Conservation (phyloP, 305 asterid species). For the Fraxinus baroniana region DNA sequence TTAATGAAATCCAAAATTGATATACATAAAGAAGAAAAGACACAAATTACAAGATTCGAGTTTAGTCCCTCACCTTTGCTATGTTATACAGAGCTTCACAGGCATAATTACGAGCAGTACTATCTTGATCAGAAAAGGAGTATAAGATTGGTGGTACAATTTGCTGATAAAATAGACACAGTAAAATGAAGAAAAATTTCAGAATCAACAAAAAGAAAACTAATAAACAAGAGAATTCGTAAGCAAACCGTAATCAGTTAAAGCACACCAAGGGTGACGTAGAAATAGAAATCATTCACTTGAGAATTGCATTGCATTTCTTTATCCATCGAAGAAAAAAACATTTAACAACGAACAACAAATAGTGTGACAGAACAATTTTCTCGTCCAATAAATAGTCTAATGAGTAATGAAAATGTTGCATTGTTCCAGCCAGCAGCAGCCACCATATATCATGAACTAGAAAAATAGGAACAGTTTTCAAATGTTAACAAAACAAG, state of each 20-base stretch:
- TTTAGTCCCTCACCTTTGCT: slow-evolving; percentile 67
- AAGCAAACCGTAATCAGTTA: slow-evolving; percentile 3
- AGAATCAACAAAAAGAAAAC: slow-evolving; percentile 17
- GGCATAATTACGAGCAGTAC: slow-evolving; percentile 97
- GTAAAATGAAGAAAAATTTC: slow-evolving; percentile 27
- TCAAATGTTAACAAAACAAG: not conserved
- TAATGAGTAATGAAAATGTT: not conserved
- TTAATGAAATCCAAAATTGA: slow-evolving; percentile 22
- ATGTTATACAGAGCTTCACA: slow-evolving; percentile 98
- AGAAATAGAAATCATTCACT: not conserved
- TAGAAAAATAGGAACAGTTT: not conserved
- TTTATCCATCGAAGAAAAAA: not conserved
- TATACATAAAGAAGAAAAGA: not conserved
- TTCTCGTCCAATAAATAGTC: not conserved
- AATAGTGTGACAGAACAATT: not conserved
- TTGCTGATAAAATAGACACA: slow-evolving; percentile 53
- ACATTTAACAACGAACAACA: not conserved
- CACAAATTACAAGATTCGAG: slow-evolving; percentile 4
- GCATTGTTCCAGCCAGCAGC: not conserved
- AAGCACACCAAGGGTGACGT: not conserved
- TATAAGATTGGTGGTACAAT: slow-evolving; percentile 92
- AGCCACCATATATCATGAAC: not conserved
- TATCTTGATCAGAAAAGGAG: slow-evolving; percentile 92
- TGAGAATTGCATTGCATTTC: not conserved
- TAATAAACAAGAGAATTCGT: slow-evolving; percentile 12